A percentile compares a stretch with the other conserved stretches of the same genome.
Evolutionary conservation across 164 flowering plant species (phyloP).

Genomic region (Nelumbo lutea): DNA sequence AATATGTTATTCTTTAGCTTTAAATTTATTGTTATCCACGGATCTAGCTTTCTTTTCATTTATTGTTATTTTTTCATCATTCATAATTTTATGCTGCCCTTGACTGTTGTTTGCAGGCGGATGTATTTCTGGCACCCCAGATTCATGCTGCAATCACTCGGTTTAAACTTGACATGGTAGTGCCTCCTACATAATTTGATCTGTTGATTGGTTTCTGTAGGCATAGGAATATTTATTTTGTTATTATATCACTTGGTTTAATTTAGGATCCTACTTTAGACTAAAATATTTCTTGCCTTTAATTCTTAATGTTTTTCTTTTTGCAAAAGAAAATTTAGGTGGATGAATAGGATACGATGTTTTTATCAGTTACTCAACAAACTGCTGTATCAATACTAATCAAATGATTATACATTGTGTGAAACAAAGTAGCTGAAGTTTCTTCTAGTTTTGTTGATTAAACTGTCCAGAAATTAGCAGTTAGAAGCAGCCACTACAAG

Average conservation of each 20-base stretch:
- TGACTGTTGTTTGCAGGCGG: conserved; percentile 52
- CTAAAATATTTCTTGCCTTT: neutral
- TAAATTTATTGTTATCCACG: no score
- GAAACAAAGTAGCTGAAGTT: no score
- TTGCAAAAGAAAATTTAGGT: neutral
- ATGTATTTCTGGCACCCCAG: conserved; percentile 73
- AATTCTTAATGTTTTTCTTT: neutral
- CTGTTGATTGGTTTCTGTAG: neutral
- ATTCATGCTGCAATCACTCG: conserved; percentile 41
- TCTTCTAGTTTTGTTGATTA: no score
- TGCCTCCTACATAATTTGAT: neutral
- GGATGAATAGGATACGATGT: neutral
- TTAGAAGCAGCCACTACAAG: no score
- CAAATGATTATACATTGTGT: no score
- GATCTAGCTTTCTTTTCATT: no score
- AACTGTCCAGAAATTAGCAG: no score
- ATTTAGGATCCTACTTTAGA: neutral
- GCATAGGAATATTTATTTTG: neutral
- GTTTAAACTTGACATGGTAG: conserved; percentile 75
- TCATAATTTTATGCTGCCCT: neutral
- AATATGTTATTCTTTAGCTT: no score
- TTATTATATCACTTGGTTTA: neutral
- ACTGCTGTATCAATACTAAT: neutral
- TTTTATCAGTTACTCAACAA: neutral
- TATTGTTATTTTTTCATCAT: no score